Percentiles rank a stretch among this genome's conserved stretches.
Conservation (phyloP, 345 rosid species). For the Jatropha curcas region DNA sequence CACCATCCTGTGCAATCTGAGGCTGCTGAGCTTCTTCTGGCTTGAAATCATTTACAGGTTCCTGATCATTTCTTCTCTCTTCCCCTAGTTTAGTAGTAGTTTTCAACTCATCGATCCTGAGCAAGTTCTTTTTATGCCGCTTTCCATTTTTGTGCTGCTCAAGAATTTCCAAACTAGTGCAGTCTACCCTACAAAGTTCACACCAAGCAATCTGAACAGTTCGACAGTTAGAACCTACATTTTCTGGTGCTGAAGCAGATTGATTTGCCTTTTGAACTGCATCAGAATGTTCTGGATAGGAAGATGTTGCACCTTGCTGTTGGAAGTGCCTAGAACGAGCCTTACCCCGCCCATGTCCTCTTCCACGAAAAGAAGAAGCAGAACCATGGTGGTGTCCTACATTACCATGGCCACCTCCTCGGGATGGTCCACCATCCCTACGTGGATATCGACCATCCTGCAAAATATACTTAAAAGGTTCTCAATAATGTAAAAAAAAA, state of each 20-base stretch:
- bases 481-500: constrained; percentile 15
- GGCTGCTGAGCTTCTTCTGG: constrained; percentile 8
- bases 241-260: constrained; percentile 16
- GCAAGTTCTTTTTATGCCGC: constrained; percentile 38
- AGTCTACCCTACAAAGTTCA: constrained; percentile 41
- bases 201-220: constrained; percentile 29
- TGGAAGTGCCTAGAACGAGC: constrained; percentile 7
- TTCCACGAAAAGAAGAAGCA: constrained; percentile 18
- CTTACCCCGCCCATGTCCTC: constrained; percentile 17
- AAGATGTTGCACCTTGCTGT: constrained; percentile 12
- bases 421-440: constrained; percentile 14
- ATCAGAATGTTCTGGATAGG: constrained; percentile 21
- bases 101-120: constrained; percentile 27
- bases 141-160: constrained; percentile 46
- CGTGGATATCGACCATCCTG: constrained; percentile 27
- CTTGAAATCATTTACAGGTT: constrained; percentile 16
- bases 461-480: constrained; percentile 17
- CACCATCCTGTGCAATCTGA: constrained; percentile 8
- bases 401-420: constrained; percentile 13
- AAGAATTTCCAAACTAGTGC: constrained; percentile 37
- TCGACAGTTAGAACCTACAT: constrained; percentile 4
- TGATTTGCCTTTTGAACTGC: constrained; percentile 18
- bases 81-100: constrained; percentile 11
- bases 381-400: background rate
- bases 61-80: constrained; percentile 7